Evolutionary conservation across 495 filamentous ascomycete genomes (phyloP), one percentile per base, ranked within the genome.

Genomic region (Podospora comata): DNA sequence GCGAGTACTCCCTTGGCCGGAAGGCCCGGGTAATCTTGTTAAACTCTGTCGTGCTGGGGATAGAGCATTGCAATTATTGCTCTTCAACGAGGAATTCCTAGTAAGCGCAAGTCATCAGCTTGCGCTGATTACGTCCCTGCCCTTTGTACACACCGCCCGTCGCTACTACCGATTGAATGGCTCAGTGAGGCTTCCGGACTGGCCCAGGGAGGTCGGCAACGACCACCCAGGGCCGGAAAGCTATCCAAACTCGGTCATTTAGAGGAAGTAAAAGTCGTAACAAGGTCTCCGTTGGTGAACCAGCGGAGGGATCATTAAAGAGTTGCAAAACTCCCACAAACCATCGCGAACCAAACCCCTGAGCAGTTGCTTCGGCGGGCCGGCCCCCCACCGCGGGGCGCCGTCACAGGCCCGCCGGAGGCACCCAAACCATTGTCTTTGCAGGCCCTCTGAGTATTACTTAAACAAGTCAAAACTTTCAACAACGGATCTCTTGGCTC

Each of bases 231-330:
- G 79, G 87, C 85, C 82, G 85, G 83, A 88, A 90, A 89, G 84
- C 84, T 89, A 79, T 82, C n/a, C 84, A 89, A 88, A 89, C 87
- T 87, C 83, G 84, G 85, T 87, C 85, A 88, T 88, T 88, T 87
- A 89, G 85, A 88, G 86, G 84, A 89, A 89, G 87, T 88, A 89
- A 89, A 88, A 88, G 85, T 88, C 85, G 85, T 88, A 88, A 89
- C 83, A 88, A 89, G 86, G 85, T 88, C 85, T 89, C 87, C 85
- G 85, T 89, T 89, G 85, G 85, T 88, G 83, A 88, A 88, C 85
- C 83, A 88, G 84, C 84, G 83, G 85, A 88, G 85, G 85, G 85
- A 87, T 88, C 85, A 89, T 87, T 88, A 88, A 74, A 65, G 80
- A 84, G 76, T 75, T 73, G 66, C 53, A 71, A 63, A 70, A 74